Percentiles rank a stretch among this genome's conserved stretches.
Conservation (phyloP, 1,284 basidiomycete species). For the Trichosporon ovoides region DNA sequence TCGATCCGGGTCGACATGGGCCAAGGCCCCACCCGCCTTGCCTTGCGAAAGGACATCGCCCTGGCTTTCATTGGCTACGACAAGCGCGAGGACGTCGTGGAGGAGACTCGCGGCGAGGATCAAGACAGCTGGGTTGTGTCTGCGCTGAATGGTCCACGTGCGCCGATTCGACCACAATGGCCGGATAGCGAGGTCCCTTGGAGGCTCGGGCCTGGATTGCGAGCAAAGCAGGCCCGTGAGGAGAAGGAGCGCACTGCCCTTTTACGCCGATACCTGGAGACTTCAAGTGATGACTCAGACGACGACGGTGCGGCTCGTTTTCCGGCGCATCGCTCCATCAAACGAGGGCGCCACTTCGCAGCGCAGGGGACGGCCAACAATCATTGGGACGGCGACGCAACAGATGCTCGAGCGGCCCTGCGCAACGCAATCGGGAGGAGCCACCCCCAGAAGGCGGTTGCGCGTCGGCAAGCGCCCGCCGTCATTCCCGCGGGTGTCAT, state of each 20-base stretch:
- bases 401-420: conserved; percentile 19
- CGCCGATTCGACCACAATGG: conserved; percentile 33
- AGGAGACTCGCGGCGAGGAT: conserved; percentile 32
- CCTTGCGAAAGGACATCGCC: conserved; percentile 38
- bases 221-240: conserved; percentile 29
- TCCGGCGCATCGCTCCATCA: conserved; percentile 1
- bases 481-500: conserved; percentile 27
- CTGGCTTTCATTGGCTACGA: conserved; percentile 39
- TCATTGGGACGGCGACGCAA: conserved; percentile 12
- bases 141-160: conserved; percentile 17
- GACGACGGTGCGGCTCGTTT: conserved; percentile 14
- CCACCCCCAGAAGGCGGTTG: neutral
- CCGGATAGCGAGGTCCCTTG: conserved; percentile 40
- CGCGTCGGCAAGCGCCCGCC: neutral
- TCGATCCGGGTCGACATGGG: conserved; percentile 37
- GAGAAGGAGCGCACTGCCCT: conserved; percentile 30
- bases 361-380: neutral
- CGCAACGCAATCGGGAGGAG: neutral
- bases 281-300: conserved; percentile 35
- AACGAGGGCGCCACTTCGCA: neutral
- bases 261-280: conserved; percentile 39
- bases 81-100: conserved; percentile 22
- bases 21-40: conserved; percentile 34
- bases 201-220: conserved; percentile 30
- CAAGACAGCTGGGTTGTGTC: conserved; percentile 31